Evolutionary conservation across 169 alveolate genomes (phyloP).

Genomic region (Cryptosporidium muris): DNA sequence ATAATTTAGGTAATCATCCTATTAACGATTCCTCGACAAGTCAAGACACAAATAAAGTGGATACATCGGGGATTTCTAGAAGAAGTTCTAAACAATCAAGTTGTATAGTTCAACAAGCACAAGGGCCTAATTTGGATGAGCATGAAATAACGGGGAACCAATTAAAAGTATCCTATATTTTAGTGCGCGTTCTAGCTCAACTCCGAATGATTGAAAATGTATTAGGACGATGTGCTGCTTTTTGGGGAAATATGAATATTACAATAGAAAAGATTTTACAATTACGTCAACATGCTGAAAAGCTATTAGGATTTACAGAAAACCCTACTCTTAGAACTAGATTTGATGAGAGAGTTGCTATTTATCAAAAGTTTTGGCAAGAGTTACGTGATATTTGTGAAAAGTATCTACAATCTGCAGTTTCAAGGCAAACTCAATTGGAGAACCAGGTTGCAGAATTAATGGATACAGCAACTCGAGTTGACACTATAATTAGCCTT

Average conservation of each 20-base stretch:
- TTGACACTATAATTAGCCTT: conserved; percentile 37
- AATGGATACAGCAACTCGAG: conserved; percentile 54
- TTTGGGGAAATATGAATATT: conserved; percentile 69
- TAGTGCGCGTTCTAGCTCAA: conserved; percentile 60
- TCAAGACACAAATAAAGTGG: too few relatives aligned
- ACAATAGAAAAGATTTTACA: conserved; percentile 58
- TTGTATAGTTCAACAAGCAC: too few relatives aligned
- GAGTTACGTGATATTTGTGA: conserved; percentile 65
- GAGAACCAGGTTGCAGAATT: conserved; percentile 62
- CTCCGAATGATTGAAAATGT: conserved; percentile 65
- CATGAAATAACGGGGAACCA: conserved; percentile 20
- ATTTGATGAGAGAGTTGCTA: conserved; percentile 65
- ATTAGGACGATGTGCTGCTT: conserved; percentile 65
- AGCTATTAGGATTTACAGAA: conserved; percentile 50
- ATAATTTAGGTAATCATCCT: background rate
- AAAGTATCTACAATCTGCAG: conserved; percentile 30
- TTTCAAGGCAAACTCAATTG: conserved; percentile 19
- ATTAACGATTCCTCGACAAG: too few relatives aligned
- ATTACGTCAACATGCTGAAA: conserved; percentile 57
- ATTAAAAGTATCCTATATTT: conserved; percentile 40
- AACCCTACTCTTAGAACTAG: conserved; percentile 61
- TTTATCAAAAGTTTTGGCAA: conserved; percentile 38
- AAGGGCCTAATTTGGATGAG: too few relatives aligned
- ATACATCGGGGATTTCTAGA: too few relatives aligned
- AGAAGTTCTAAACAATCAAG: too few relatives aligned